phyloP scores from a whole-genome alignment of 352 stramenopile genomes.

The Pythium myriotylum region DNA sequence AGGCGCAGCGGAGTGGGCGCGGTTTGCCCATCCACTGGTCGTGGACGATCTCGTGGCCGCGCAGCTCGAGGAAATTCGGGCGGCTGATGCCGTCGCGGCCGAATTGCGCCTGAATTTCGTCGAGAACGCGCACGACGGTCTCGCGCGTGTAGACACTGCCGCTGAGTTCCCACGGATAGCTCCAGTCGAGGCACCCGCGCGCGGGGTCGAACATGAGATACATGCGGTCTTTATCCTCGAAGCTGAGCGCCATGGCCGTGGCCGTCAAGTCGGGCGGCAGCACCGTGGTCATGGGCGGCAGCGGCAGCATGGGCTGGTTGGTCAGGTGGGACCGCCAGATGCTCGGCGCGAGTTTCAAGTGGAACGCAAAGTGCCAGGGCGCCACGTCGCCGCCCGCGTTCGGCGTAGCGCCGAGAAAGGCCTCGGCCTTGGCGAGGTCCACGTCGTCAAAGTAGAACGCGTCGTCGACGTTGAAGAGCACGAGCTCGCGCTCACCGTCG shows the following conservation, averaged over 20 bases:
- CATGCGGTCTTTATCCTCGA: conserved; percentile 10
- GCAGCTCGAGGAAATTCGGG: conserved; percentile 69
- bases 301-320: conserved; percentile 51
- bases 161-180: conserved; percentile 88
- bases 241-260: conserved; percentile 16
- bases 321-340: conserved; percentile 77
- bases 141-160: conserved; percentile 67
- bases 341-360: conserved; percentile 74
- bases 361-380: conserved; percentile 58
- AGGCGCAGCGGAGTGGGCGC: conserved; percentile 41
- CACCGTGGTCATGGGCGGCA: conserved; percentile 36
- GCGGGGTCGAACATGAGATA: conserved; percentile 53
- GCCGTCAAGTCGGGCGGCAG: conserved; percentile 9
- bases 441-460: conserved; percentile 59
- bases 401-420: conserved; percentile 24
- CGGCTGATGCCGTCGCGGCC: conserved; percentile 43
- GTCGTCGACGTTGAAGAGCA: conserved; percentile 65
- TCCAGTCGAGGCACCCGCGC: conserved; percentile 64
- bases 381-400: background rate
- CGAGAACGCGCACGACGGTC: conserved; percentile 38
- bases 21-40: conserved; percentile 30
- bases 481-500: conserved; percentile 10
- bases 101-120: conserved; percentile 32
- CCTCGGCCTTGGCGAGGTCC: conserved; percentile 39
- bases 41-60: conserved; percentile 50